Conservation (phyloP, 2,329 filamentous ascomycete genomes). For the Aspergillus sp. region DNA sequence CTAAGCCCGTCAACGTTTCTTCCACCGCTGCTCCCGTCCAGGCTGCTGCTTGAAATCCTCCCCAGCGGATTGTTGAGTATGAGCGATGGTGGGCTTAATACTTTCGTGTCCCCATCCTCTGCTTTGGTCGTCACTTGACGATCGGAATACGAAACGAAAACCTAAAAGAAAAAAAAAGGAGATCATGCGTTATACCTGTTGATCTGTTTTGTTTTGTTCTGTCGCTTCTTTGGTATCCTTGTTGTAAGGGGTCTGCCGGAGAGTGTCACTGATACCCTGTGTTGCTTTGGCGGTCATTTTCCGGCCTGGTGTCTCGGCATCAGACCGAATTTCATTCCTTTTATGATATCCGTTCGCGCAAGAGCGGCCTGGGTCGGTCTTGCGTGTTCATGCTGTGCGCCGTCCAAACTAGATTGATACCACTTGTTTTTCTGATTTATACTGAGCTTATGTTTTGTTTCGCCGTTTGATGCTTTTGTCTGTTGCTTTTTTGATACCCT, state of each 20-base stretch:
- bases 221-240: slow-evolving; percentile 20
- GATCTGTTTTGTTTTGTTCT: slow-evolving; percentile 24
- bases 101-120: not conserved
- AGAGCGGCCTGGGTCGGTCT: slow-evolving; percentile 24
- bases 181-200: slow-evolving; percentile 5
- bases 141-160: slow-evolving; percentile 10
- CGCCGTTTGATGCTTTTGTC: slow-evolving; percentile 26
- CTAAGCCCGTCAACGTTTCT: slow-evolving; percentile 35
- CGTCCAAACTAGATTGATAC: slow-evolving; percentile 38
- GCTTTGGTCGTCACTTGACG: slow-evolving; percentile 4
- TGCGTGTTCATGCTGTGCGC: slow-evolving; percentile 27
- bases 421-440: slow-evolving; percentile 34
- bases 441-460: slow-evolving; percentile 24
- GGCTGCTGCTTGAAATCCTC: slow-evolving; percentile 43
- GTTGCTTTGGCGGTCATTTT: slow-evolving; percentile 29
- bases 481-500: slow-evolving; percentile 36
- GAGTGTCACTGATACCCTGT: slow-evolving; percentile 34
- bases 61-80: slow-evolving; percentile 37
- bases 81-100: slow-evolving; percentile 44
- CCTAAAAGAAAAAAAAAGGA: slow-evolving; percentile 7
- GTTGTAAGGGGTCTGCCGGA: slow-evolving; percentile 12
- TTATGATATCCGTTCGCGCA: slow-evolving; percentile 35
- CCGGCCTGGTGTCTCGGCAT: slow-evolving; percentile 19
- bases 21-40: slow-evolving; percentile 38
- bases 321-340: slow-evolving; percentile 30